A percentile compares a stretch with the other conserved stretches of the same genome.
Conservation (phyloP, 1,284 basidiomycete genomes). For the Xerocomus cyaneibrunnescens region DNA sequence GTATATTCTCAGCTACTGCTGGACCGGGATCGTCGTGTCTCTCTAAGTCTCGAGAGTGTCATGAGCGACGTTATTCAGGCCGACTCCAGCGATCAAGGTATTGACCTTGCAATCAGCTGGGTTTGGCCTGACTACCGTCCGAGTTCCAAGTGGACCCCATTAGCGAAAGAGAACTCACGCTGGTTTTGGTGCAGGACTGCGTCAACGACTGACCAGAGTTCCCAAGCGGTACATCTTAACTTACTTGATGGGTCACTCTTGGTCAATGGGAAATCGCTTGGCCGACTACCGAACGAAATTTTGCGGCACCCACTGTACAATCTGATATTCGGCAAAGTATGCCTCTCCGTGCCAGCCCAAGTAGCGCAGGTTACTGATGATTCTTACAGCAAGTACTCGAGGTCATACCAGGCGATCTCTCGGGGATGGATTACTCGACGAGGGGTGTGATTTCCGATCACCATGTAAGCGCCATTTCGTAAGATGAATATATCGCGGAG, state of each 20-base stretch:
- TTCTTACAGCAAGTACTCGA: constrained; percentile 36
- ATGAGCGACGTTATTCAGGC: constrained; percentile 7
- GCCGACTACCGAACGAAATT: constrained; percentile 39
- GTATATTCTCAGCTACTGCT: constrained; percentile 16
- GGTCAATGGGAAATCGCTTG: constrained; percentile 42
- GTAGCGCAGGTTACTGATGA: neutral
- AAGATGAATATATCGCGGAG: too few relatives aligned
- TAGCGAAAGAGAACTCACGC: constrained; percentile 30
- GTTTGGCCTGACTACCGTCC: constrained; percentile 40
- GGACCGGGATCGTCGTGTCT: constrained; percentile 29
- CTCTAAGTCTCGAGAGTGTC: constrained; percentile 4
- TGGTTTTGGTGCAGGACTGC: constrained; percentile 39
- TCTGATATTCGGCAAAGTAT: constrained; percentile 36
- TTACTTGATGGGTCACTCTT: constrained; percentile 43
- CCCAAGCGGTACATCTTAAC: constrained; percentile 39
- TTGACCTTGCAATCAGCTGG: constrained; percentile 37
- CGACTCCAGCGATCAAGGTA: constrained; percentile 13
- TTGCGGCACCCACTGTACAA: constrained; percentile 10
- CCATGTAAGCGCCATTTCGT: constrained; percentile 13
- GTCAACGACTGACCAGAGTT: neutral
- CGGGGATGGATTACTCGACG: constrained; percentile 39
- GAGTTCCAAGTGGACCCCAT: constrained; percentile 34
- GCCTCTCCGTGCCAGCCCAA: neutral
- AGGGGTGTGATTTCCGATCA: constrained; percentile 24
- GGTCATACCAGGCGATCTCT: constrained; percentile 36